These are phyloP conservation scores for Arachis hypogaea DNA, from an alignment of 306 rosid species.

Conservation along the genomic window DNA sequence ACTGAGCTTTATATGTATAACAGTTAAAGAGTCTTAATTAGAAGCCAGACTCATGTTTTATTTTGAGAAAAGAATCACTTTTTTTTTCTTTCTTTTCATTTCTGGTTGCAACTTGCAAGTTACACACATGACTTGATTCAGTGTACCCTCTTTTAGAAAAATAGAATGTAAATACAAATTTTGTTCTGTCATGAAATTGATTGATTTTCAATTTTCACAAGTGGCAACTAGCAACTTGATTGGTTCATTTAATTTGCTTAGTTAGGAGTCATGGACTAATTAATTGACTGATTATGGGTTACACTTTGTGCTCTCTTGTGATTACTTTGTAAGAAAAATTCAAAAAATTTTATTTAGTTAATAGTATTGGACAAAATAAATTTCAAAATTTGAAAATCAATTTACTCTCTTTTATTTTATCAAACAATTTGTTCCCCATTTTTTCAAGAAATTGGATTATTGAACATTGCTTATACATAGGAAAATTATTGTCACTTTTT, in stretches of 20 bases:
- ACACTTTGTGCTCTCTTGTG: too few relatives aligned
- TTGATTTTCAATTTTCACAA: neutral
- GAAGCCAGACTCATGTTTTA: neutral
- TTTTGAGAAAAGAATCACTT: neutral
- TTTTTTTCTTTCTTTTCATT: neutral
- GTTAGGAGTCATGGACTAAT: neutral
- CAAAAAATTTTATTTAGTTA: too few relatives aligned
- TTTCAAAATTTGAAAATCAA: too few relatives aligned
- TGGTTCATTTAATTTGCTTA: neutral
- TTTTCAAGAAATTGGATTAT: too few relatives aligned
- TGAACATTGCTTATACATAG: too few relatives aligned
- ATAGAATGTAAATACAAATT: slow-evolving; percentile 9
- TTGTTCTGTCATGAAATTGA: neutral
- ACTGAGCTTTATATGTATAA: neutral
- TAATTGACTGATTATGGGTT: neutral
- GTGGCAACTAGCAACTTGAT: neutral
- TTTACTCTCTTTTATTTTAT: too few relatives aligned
- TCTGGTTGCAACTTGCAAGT: slow-evolving; percentile 1
- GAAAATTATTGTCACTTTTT: too few relatives aligned
- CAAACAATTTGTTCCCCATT: too few relatives aligned
- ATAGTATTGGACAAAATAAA: too few relatives aligned
- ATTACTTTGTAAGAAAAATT: too few relatives aligned
- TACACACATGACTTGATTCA: neutral
- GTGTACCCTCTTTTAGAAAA: neutral
- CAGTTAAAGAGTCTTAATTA: neutral